Evolutionary conservation across 768 basidiomycete species (phyloP).

Genomic region (Ramaria rubella): DNA sequence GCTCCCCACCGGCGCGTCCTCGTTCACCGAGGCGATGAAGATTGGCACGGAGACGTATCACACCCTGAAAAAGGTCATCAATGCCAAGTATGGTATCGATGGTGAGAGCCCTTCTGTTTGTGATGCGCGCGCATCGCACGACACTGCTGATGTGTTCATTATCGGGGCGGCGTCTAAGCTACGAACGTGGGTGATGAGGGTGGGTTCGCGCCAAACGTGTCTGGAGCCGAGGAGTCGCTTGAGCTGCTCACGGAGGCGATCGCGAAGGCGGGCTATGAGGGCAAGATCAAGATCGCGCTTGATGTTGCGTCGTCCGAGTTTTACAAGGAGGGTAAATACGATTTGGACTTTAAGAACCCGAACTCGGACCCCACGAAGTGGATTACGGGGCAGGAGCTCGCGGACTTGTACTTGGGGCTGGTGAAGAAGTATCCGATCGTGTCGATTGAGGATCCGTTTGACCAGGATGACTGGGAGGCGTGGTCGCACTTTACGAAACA

Average conservation of each 20-base stretch:
- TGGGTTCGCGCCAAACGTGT: slow-evolving; percentile 98
- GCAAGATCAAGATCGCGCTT: slow-evolving; percentile 97
- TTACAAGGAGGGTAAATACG: slow-evolving; percentile 99
- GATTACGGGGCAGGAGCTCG: slow-evolving; percentile 89
- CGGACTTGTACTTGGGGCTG: slow-evolving; percentile 82
- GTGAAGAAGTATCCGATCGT: slow-evolving; percentile 93
- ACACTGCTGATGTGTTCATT: background rate
- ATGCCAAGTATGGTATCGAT: slow-evolving; percentile 97
- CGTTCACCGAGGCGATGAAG: slow-evolving; percentile 97
- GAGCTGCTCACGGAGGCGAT: slow-evolving; percentile 95
- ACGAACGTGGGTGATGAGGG: slow-evolving; percentile 99
- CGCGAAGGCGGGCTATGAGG: slow-evolving; percentile 96
- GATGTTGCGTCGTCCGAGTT: slow-evolving; percentile 99
- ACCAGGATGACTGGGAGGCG: slow-evolving; percentile 99
- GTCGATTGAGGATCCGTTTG: slow-evolving; percentile 97
- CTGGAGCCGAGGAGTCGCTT: slow-evolving; percentile 93
- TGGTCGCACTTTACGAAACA: slow-evolving; percentile 87
- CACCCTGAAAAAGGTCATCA: slow-evolving; percentile 98
- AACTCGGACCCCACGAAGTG: slow-evolving; percentile 97
- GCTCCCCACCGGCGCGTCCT: slow-evolving; percentile 84
- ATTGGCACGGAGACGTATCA: slow-evolving; percentile 98
- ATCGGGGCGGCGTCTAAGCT: slow-evolving; percentile 40
- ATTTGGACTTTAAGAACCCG: slow-evolving; percentile 98
- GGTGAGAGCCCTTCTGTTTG: slow-evolving; percentile 61
- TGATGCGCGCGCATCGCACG: background rate